A percentile compares a stretch with the other conserved stretches of the same genome.
These are phyloP conservation scores for Micractinium conductrix DNA, from an alignment of 139 green algal genomes.

Conservation along the genomic window DNA sequence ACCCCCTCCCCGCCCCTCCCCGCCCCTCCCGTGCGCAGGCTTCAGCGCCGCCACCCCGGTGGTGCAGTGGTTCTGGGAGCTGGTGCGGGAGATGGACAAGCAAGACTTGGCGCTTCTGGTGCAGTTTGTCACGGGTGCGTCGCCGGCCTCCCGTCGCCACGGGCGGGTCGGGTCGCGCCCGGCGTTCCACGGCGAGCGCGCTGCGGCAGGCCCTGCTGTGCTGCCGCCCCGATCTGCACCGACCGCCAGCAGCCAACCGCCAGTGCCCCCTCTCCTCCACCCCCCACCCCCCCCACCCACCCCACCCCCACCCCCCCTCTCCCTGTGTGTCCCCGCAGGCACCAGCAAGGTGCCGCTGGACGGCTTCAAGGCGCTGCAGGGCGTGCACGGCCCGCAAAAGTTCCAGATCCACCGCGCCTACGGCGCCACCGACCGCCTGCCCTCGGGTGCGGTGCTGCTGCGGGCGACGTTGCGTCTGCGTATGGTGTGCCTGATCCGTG, in stretches of 20 bases:
- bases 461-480: no score
- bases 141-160: no score
- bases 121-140: conserved; percentile 63
- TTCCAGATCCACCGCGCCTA: conserved; percentile 91
- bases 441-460: conserved; percentile 43
- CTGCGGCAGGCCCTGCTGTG: no score
- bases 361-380: conserved; percentile 94
- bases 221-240: no score
- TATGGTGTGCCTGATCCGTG: conserved; percentile 90
- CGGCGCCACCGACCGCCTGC: conserved; percentile 69
- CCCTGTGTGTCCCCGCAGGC: conserved; percentile 60
- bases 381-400: conserved; percentile 92
- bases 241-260: no score
- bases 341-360: conserved; percentile 97
- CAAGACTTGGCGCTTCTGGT: conserved; percentile 90
- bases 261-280: not conserved
- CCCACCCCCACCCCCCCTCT: not conserved
- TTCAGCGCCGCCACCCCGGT: conserved; percentile 77
- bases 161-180: no score
- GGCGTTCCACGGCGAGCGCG: no score
- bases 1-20: not conserved
- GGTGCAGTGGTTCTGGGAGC: conserved; percentile 97
- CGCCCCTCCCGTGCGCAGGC: conserved; percentile 33
- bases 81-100: conserved; percentile 85
- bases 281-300: not conserved